Percentiles rank a stretch among this genome's conserved stretches.
phyloP scores from a whole-genome alignment of 306 rosid species.

The Quercus alba region DNA sequence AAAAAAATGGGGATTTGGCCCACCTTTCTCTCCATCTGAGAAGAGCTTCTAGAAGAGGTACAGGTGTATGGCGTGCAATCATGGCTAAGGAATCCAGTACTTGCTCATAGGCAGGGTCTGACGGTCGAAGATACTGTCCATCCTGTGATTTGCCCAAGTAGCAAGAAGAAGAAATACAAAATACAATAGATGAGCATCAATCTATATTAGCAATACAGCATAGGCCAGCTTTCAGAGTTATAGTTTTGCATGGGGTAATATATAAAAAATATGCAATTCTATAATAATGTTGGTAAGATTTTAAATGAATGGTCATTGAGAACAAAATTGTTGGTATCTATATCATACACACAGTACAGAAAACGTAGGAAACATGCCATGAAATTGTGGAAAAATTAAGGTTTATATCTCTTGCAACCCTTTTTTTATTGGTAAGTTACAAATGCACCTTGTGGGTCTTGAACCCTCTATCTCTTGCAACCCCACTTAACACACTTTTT shows the following conservation, averaged over 20 bases:
- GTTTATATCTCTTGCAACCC: neutral
- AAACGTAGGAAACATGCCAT: neutral
- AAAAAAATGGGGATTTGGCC: neutral
- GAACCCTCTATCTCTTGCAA: too few relatives aligned
- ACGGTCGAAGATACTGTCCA: conserved; percentile 97
- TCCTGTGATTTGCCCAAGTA: conserved; percentile 38
- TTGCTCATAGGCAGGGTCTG: conserved; percentile 99
- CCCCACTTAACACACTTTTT: neutral
- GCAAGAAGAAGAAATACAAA: neutral
- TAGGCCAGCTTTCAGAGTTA: neutral
- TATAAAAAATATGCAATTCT: neutral
- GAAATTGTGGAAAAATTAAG: neutral
- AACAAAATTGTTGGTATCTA: neutral
- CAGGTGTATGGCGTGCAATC: conserved; percentile 98
- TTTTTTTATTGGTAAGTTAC: neutral
- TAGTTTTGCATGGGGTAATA: neutral
- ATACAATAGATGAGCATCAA: neutral
- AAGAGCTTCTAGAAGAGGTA: conserved; percentile 95
- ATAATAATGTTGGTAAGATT: neutral
- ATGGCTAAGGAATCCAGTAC: conserved; percentile 95
- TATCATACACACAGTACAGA: neutral
- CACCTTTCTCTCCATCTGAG: conserved; percentile 94
- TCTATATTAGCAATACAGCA: neutral
- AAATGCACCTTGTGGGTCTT: too few relatives aligned
- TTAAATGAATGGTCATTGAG: neutral